These are phyloP conservation scores for Alternaria postmessia DNA, from an alignment of 2,329 filamentous ascomycete species.

Conservation along the genomic window DNA sequence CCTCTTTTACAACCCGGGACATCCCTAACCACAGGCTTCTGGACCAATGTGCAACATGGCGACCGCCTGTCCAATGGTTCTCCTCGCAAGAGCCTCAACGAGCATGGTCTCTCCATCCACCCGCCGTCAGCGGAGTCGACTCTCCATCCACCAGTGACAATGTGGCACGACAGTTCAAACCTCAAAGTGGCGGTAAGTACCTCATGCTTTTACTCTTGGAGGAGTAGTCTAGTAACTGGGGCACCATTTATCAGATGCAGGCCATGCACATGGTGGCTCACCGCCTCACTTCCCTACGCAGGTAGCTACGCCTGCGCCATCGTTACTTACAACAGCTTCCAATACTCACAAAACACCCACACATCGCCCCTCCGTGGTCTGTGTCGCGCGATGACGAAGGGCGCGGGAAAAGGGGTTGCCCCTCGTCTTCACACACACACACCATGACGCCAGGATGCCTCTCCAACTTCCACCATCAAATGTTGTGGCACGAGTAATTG, in stretches of 20 bases:
- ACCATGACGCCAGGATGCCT: slow-evolving; percentile 33
- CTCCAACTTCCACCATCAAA: slow-evolving; percentile 29
- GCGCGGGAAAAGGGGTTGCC: slow-evolving; percentile 34
- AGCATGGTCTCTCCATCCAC: slow-evolving; percentile 29
- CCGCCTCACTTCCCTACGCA: slow-evolving; percentile 29
- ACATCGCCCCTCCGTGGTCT: slow-evolving; percentile 23
- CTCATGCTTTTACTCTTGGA: slow-evolving; percentile 37
- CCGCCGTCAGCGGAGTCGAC: slow-evolving; percentile 29
- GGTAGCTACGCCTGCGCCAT: slow-evolving; percentile 17
- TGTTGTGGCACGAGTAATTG: slow-evolving; percentile 40
- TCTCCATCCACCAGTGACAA: slow-evolving; percentile 23
- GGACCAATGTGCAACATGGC: slow-evolving; percentile 37
- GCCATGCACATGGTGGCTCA: slow-evolving; percentile 30
- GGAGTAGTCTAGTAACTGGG: slow-evolving; percentile 32
- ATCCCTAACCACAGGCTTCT: slow-evolving; percentile 15
- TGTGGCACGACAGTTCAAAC: neutral
- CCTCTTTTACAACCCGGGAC: slow-evolving; percentile 5
- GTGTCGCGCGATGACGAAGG: slow-evolving; percentile 37
- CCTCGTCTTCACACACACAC: slow-evolving; percentile 17
- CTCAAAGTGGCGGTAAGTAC: slow-evolving; percentile 46
- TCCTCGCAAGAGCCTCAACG: slow-evolving; percentile 20
- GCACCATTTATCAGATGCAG: slow-evolving; percentile 33
- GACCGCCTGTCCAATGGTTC: slow-evolving; percentile 39
- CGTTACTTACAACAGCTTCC: slow-evolving; percentile 25
- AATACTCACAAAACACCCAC: slow-evolving; percentile 16